phyloP scores from a whole-genome alignment of 2,329 filamentous ascomycete genomes.

The Nemania serpens region DNA sequence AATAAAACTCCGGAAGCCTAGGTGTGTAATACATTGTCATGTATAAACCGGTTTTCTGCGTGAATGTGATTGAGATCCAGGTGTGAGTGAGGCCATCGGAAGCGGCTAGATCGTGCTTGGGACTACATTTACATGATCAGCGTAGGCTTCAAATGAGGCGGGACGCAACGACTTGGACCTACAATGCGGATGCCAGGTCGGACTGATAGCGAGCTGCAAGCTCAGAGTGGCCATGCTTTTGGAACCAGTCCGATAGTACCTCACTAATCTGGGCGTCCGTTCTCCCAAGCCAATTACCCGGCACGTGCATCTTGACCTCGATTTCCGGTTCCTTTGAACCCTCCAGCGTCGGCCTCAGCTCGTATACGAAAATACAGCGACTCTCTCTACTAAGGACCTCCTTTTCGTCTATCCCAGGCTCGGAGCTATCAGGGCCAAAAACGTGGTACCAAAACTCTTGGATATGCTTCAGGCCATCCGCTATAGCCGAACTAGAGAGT shows the following conservation, averaged over 20 bases:
- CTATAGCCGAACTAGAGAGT: neutral
- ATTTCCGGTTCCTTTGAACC: constrained; percentile 1
- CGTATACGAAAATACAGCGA: constrained; percentile 1
- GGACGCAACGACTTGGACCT: neutral
- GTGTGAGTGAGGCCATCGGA: constrained; percentile 8
- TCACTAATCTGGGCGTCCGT: constrained; percentile 11
- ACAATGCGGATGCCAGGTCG: constrained; percentile 20
- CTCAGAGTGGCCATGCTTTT: constrained; percentile 9
- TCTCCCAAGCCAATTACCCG: constrained; percentile 3
- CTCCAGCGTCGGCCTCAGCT: constrained; percentile 1
- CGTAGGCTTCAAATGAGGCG: neutral
- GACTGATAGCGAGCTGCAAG: constrained; percentile 11
- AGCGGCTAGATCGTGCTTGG: constrained; percentile 6
- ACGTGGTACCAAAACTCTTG: constrained; percentile 5
- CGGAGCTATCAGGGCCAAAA: constrained; percentile 2
- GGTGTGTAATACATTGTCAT: constrained; percentile 25
- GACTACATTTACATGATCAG: neutral
- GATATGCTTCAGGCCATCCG: neutral
- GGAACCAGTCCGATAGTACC: constrained; percentile 13
- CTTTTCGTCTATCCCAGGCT: neutral
- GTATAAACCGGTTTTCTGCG: constrained; percentile 19
- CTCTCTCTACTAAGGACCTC: neutral
- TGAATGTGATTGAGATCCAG: constrained; percentile 16
- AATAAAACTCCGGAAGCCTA: constrained; percentile 16
- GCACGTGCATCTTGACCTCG: constrained; percentile 21